Conservation (phyloP, 306 rosid genomes). For the Prunus persica region Prunus_persica_NCBIv2 NC_034010.1:22595001-22595500, state of each 20-base stretch:
- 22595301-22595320: conserved; percentile 82
- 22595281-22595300: conserved; percentile 54
- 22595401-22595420: conserved; percentile 42
- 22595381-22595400: conserved; percentile 58
- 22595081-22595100: conserved; percentile 63
- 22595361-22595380: conserved; percentile 62
- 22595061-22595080: conserved; percentile 78
- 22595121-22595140: conserved; percentile 66
- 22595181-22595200: conserved; percentile 74
- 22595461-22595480: not conserved
- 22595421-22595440: not conserved
- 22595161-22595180: conserved; percentile 65
- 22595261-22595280: conserved; percentile 67
- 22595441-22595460: conserved; percentile 5
- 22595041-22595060: conserved; percentile 64
- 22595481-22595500: not conserved
- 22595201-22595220: conserved; percentile 56
- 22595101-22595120: conserved; percentile 88
- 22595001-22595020: conserved; percentile 68
- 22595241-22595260: conserved; percentile 67
- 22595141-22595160: conserved; percentile 64
- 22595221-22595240: conserved; percentile 71
- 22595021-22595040: conserved; percentile 52
- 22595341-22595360: conserved; percentile 53
- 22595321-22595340: conserved; percentile 66